Evolutionary conservation across 2,329 filamentous ascomycete genomes (phyloP).

Genomic region (Ophiostoma montium): DNA sequence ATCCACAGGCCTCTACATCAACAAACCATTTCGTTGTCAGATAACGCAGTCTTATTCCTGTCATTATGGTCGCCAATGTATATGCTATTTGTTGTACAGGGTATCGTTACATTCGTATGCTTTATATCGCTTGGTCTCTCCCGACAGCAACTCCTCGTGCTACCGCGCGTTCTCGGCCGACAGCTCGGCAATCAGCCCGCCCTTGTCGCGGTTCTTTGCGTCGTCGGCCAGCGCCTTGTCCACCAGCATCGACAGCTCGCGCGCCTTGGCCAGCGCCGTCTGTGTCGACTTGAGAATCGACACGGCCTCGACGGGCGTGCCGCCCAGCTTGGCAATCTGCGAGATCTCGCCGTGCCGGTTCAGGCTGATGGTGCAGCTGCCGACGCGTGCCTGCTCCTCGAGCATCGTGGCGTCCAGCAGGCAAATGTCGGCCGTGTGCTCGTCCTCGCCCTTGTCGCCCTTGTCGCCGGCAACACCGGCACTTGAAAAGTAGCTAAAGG

Average conservation of each 20-base stretch:
- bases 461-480: not conserved
- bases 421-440: constrained; percentile 48
- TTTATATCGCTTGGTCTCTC: too few species aligned
- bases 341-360: constrained; percentile 86
- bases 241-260: constrained; percentile 62
- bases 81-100: constrained; percentile 10
- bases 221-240: constrained; percentile 64
- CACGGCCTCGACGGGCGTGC: constrained; percentile 66
- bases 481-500: constrained; percentile 60
- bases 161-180: constrained; percentile 76
- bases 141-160: too few species aligned
- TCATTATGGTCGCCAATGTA: constrained; percentile 1
- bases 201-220: constrained; percentile 60
- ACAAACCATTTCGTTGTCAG: not conserved
- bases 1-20: not conserved
- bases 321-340: constrained; percentile 82
- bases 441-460: constrained; percentile 26
- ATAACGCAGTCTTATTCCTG: not conserved
- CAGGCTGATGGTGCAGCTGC: constrained; percentile 67
- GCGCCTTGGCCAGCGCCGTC: constrained; percentile 63
- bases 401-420: constrained; percentile 58
- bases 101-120: constrained; percentile 12
- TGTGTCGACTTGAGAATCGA: constrained; percentile 62
- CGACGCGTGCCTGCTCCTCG: constrained; percentile 64
- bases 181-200: constrained; percentile 62